A percentile compares a stretch with the other conserved stretches of the same genome.
phyloP scores from a whole-genome alignment of 257 asterid genomes.

The Thymus mandschuricus region DNA sequence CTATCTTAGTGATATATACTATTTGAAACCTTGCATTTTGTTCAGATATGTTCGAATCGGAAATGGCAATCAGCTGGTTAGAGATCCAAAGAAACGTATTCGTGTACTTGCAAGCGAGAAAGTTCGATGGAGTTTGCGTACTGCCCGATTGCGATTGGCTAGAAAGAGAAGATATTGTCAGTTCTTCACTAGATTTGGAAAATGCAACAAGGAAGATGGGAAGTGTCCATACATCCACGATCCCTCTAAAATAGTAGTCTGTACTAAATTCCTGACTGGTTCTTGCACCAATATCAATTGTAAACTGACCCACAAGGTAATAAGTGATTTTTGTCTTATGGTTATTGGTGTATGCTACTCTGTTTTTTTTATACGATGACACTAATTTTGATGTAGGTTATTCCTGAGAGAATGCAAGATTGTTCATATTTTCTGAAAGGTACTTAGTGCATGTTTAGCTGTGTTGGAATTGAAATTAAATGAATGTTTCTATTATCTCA shows the following conservation, averaged over 20 bases:
- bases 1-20: conserved; percentile 16
- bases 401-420: conserved; percentile 98
- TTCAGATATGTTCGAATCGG: conserved; percentile 86
- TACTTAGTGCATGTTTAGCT: conserved; percentile 34
- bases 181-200: conserved; percentile 91
- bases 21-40: conserved; percentile 31
- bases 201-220: conserved; percentile 87
- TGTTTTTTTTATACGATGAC: conserved; percentile 30
- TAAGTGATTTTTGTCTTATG: conserved; percentile 27
- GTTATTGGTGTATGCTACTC: conserved; percentile 8
- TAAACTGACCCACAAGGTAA: conserved; percentile 93
- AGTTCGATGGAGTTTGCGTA: conserved; percentile 95
- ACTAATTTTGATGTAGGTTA: conserved; percentile 55
- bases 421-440: conserved; percentile 95
- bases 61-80: conserved; percentile 88
- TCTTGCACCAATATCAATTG: conserved; percentile 70
- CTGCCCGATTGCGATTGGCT: conserved; percentile 88
- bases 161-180: conserved; percentile 85
- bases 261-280: conserved; percentile 87
- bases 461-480: conserved; percentile 14
- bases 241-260: conserved; percentile 84
- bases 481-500: conserved; percentile 30
- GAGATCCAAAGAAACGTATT: conserved; percentile 91
- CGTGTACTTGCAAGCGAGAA: conserved; percentile 88
- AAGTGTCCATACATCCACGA: conserved; percentile 89